Evolutionary conservation across 768 basidiomycete species (phyloP).

Genomic region (Termitomyces sp.): DNA sequence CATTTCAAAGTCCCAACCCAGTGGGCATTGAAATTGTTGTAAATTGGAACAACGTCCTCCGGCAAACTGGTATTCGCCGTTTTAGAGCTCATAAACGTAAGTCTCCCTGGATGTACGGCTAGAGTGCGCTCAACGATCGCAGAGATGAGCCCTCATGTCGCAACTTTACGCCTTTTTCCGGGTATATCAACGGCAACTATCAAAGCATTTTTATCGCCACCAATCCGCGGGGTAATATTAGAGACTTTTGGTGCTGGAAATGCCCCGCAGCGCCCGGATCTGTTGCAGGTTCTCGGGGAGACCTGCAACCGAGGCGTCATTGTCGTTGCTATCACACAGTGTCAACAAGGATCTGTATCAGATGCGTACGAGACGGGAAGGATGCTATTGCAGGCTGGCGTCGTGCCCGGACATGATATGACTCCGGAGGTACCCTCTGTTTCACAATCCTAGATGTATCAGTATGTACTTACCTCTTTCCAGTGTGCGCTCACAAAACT

Average conservation of each 20-base stretch:
- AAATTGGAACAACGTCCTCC: constrained; percentile 83
- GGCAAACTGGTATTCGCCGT: constrained; percentile 72
- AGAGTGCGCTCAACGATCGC: background rate
- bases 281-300: constrained; percentile 71
- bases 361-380: constrained; percentile 80
- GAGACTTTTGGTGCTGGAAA: constrained; percentile 95
- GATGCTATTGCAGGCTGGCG: constrained; percentile 63
- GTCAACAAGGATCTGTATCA: constrained; percentile 80
- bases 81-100: constrained; percentile 81
- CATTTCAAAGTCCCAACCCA: constrained; percentile 18
- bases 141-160: constrained; percentile 83
- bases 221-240: constrained; percentile 76
- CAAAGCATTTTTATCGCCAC: constrained; percentile 69
- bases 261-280: constrained; percentile 75
- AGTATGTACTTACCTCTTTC: background rate
- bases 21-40: constrained; percentile 90
- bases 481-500: constrained; percentile 91
- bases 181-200: constrained; percentile 77
- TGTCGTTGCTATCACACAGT: constrained; percentile 90
- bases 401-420: constrained; percentile 88
- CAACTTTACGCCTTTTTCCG: constrained; percentile 80
- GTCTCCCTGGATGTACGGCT: background rate
- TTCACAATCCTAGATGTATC: background rate
- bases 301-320: constrained; percentile 82
- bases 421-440: constrained; percentile 72